These are phyloP conservation scores for Citrullus colocynthis DNA, from an alignment of 306 rosid species.

Conservation along the genomic window DNA sequence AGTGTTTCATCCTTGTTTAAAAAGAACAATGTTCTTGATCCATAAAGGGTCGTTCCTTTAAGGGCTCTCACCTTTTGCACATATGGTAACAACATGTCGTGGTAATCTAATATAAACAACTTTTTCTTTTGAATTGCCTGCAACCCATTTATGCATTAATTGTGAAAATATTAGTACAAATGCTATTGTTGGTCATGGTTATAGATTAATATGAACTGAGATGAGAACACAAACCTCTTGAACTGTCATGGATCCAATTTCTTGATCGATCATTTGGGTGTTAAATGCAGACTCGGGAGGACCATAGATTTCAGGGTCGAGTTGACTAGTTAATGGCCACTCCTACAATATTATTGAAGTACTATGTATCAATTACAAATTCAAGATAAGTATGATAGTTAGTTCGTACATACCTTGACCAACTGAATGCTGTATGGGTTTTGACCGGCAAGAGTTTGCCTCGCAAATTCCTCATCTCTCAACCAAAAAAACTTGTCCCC, in stretches of 20 bases:
- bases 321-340: slow-evolving; percentile 33
- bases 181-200: not conserved
- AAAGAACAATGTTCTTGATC: slow-evolving; percentile 63
- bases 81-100: slow-evolving; percentile 49
- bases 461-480: not conserved
- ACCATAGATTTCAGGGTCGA: slow-evolving; percentile 27
- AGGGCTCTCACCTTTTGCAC: slow-evolving; percentile 42
- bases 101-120: slow-evolving; percentile 62
- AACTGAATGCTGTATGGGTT: slow-evolving; percentile 24
- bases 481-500: slow-evolving; percentile 36
- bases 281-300: slow-evolving; percentile 27
- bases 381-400: not conserved
- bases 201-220: not conserved
- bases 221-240: slow-evolving; percentile 8
- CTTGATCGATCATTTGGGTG: slow-evolving; percentile 11
- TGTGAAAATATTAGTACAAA: not conserved
- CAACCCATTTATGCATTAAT: not conserved
- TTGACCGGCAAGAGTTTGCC: slow-evolving; percentile 37
- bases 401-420: slow-evolving; percentile 10
- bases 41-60: slow-evolving; percentile 56
- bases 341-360: slow-evolving; percentile 10
- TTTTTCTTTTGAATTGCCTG: slow-evolving; percentile 57
- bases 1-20: slow-evolving; percentile 35
- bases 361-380: no score
- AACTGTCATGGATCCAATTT: slow-evolving; percentile 24